phyloP scores from a whole-genome alignment of 2,329 filamentous ascomycete genomes.

The Cladosporium oxysporum region DNA sequence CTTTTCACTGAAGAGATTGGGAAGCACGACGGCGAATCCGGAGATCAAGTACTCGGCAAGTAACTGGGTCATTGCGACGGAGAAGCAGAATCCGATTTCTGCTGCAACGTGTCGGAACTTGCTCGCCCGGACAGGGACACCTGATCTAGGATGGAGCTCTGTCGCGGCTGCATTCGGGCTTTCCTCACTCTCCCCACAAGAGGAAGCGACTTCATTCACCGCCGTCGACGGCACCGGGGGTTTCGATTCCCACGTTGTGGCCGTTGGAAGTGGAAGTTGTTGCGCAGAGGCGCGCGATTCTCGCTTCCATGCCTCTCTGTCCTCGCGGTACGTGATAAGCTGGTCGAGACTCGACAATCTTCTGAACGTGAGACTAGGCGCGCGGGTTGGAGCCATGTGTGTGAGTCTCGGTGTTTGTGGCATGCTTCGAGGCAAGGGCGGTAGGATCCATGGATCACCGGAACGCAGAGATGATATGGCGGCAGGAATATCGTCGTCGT shows the following conservation, averaged over 20 bases:
- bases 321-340: slow-evolving; percentile 36
- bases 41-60: slow-evolving; percentile 41
- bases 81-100: slow-evolving; percentile 40
- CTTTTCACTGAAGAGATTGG: slow-evolving; percentile 29
- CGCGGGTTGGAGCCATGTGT: slow-evolving; percentile 6
- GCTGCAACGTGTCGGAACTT: slow-evolving; percentile 34
- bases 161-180: background rate
- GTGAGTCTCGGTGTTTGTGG: slow-evolving; percentile 9
- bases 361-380: slow-evolving; percentile 30
- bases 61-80: slow-evolving; percentile 40
- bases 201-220: background rate
- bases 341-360: slow-evolving; percentile 36
- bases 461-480: background rate
- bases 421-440: slow-evolving; percentile 22
- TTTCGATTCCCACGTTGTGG: background rate
- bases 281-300: slow-evolving; percentile 7
- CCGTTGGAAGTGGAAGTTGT: background rate
- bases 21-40: slow-evolving; percentile 40
- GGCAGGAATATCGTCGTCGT: background rate
- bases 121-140: slow-evolving; percentile 19
- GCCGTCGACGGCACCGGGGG: background rate
- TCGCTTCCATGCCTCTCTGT: slow-evolving; percentile 25
- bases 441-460: slow-evolving; percentile 27
- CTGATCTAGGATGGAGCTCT: background rate
- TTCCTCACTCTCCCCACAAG: background rate